A percentile compares a stretch with the other conserved stretches of the same genome.
phyloP scores from a whole-genome alignment of 2,329 filamentous ascomycete genomes.

The Sporothrix inflata region DNA sequence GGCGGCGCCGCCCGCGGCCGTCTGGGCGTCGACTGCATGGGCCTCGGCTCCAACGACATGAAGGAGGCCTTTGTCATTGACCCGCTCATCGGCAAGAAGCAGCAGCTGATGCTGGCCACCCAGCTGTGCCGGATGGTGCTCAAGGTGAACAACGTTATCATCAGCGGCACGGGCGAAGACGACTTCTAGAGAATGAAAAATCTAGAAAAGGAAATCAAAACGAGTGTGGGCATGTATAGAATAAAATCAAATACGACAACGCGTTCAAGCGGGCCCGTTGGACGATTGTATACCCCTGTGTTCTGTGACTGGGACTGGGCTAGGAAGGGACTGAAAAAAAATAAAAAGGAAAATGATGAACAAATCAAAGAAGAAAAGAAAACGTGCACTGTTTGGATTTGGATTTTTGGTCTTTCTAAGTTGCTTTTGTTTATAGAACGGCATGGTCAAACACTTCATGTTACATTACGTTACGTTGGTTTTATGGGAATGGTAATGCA shows the following conservation, averaged over 20 bases:
- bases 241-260: slow-evolving; percentile 14
- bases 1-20: slow-evolving; percentile 54
- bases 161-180: slow-evolving; percentile 82
- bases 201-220: neutral
- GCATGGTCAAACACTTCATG: neutral
- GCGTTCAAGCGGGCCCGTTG: neutral
- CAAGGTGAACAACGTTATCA: slow-evolving; percentile 96
- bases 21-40: slow-evolving; percentile 97
- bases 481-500: neutral
- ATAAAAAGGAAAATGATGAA: slow-evolving; percentile 14
- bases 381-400: neutral
- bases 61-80: slow-evolving; percentile 97
- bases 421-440: neutral
- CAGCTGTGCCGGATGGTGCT: slow-evolving; percentile 98
- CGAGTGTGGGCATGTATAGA: slow-evolving; percentile 14
- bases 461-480: neutral
- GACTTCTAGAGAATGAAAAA: slow-evolving; percentile 65
- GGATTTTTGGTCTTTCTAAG: neutral
- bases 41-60: slow-evolving; percentile 94
- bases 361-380: neutral
- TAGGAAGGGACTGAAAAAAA: neutral
- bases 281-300: slow-evolving; percentile 18
- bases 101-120: slow-evolving; percentile 93
- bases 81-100: slow-evolving; percentile 95
- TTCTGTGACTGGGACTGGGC: slow-evolving; percentile 22